These are phyloP conservation scores for Teratosphaeria epicoccoides DNA, from an alignment of 2,329 filamentous ascomycete genomes.

Conservation along the genomic window DNA sequence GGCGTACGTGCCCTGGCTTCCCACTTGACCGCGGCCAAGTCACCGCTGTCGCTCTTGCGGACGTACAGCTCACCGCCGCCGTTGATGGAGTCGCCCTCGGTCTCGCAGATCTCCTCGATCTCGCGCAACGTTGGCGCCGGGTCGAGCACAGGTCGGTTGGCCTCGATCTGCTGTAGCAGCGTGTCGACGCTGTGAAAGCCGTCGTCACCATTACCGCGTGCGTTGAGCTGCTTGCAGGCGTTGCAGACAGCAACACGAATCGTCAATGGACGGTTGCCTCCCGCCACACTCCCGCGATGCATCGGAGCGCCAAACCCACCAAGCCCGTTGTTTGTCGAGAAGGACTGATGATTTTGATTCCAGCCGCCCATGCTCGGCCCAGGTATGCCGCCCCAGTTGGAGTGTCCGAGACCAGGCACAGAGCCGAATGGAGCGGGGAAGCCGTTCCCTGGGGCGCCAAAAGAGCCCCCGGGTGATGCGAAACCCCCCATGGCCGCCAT, in stretches of 20 bases:
- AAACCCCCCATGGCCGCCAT: conserved; percentile 13
- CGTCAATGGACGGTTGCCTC: conserved; percentile 46
- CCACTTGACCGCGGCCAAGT: conserved; percentile 34
- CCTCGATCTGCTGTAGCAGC: conserved; percentile 54
- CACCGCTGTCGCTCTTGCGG: conserved; percentile 34
- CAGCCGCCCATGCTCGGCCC: conserved; percentile 26
- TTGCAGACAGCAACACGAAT: conserved; percentile 66
- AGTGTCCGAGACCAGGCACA: conserved; percentile 24
- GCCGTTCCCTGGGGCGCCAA: conserved; percentile 4
- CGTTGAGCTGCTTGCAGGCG: conserved; percentile 58
- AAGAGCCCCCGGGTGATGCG: conserved; percentile 7
- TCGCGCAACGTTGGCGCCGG: conserved; percentile 51
- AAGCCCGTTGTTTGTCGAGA: conserved; percentile 39
- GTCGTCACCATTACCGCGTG: conserved; percentile 37
- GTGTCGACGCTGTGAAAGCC: conserved; percentile 60
- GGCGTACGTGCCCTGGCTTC: conserved; percentile 24
- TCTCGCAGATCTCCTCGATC: conserved; percentile 76
- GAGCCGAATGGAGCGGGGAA: conserved; percentile 28
- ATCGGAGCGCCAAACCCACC: conserved; percentile 38
- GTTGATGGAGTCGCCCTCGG: conserved; percentile 74
- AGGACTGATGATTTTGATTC: conserved; percentile 25
- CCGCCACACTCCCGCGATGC: conserved; percentile 29
- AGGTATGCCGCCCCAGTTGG: conserved; percentile 30
- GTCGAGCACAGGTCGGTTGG: conserved; percentile 50
- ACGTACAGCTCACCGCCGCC: conserved; percentile 82